A percentile compares a stretch with the other conserved stretches of the same genome.
Evolutionary conservation across 306 rosid genomes (phyloP).

Genomic region (Neltuma alba): DNA sequence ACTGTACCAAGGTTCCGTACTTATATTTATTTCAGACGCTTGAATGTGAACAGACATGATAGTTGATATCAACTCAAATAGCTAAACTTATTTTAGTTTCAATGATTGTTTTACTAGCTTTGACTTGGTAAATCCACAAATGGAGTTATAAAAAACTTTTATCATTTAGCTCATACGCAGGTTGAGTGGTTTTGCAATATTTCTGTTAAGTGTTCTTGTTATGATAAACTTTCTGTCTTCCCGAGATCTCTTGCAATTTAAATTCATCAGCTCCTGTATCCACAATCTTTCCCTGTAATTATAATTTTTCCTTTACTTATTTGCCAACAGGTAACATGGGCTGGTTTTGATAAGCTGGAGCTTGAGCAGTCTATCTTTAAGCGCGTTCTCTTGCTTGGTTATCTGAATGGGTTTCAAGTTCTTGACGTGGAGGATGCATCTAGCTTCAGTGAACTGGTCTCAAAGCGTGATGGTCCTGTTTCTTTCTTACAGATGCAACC

Average conservation of each 20-base stretch:
- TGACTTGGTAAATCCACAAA: not conserved
- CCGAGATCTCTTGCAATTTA: not conserved
- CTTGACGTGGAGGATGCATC: conserved; percentile 87
- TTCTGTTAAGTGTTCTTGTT: not conserved
- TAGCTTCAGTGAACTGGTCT: conserved; percentile 73
- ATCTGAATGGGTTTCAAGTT: conserved; percentile 87
- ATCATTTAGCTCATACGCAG: not conserved
- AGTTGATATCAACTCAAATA: not conserved
- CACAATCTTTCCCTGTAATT: conserved; percentile 1
- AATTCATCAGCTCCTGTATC: not conserved
- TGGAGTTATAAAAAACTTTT: not conserved
- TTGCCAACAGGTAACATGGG: conserved; percentile 83
- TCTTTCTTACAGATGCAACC: conserved; percentile 93
- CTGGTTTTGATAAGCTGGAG: conserved; percentile 85
- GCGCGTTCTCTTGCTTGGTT: conserved; percentile 80
- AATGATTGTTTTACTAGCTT: conserved; percentile 20
- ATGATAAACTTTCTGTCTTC: conserved; percentile 11
- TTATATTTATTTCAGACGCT: not conserved
- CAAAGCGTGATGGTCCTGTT: conserved; percentile 80
- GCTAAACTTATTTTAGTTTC: conserved; percentile 8
- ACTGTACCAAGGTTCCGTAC: not conserved
- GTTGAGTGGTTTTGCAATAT: conserved; percentile 12
- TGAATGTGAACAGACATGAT: not conserved
- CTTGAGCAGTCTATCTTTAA: conserved; percentile 53
- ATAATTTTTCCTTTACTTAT: conserved; percentile 5